Base-by-base conservation (phyloP, 2,329 filamentous ascomycete species). In the Cladosporium oxysporum region DNA sequence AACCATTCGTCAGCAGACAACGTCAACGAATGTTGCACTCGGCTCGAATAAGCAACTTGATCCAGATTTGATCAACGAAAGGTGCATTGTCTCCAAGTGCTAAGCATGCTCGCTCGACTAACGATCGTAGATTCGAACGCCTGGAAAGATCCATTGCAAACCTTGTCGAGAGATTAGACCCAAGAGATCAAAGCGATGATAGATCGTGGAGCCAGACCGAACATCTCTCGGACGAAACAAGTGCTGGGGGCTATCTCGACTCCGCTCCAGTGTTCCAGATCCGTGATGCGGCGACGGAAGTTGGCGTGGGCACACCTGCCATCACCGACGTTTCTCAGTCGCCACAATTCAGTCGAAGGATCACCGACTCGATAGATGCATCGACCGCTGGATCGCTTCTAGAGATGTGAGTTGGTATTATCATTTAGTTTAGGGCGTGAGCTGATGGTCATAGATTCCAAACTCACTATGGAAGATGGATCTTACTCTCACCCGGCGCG, bases 381-480 rank as follows among this genome's bases (percentile, higher is more conserved):
- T 21, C 28, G 29, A 57, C 29, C 29, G 14, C 29, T 18, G 21
- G 18, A 35, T 57, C 52, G 7, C 52, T 57, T 31, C 29, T 57
- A n/a, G 18, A 31, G 5, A 29, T 57, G 52, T 57, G 52, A 57
- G 52, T 1, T 3, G 5, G 12, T 21, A 11, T 0, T 29, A 57
- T 18, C 5, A 14, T 2, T 33, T 2, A n/a, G 2, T 12, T 1
- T 2, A n/a, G 52, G 8, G 6, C 7, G 1, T 31, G 5, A 1
- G 21, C 52, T 57, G 52, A 57, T 29, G 8, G 11, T 5, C 35
- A 2, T 3, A 57, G 52, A 31, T 57, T 57, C 29, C 29, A 4
- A n/a, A 35, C 52, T n/a, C 52, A 57, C 29, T 57, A 57, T 18
- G 52, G 52, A 57, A 33, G 52, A 35, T 57, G 52, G 52, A 57